Conservation (phyloP, 768 basidiomycete genomes). For the Podaxis sp. region DNA sequence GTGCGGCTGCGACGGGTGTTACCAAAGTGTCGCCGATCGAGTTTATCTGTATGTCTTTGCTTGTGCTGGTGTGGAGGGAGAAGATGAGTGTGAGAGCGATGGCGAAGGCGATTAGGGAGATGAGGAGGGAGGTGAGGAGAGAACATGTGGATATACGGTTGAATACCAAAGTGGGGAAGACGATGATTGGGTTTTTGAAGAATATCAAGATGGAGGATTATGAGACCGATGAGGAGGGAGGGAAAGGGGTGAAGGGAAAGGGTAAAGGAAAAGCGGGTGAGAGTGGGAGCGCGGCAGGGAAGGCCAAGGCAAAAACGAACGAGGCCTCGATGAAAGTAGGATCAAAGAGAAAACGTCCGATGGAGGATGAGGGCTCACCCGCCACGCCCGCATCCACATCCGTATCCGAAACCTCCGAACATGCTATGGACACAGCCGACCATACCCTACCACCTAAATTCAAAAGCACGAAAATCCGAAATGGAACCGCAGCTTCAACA, state of each 20-base stretch:
- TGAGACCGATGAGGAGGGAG: constrained; percentile 16
- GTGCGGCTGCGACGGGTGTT: constrained; percentile 1
- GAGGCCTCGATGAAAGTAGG: background rate
- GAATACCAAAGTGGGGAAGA: constrained; percentile 56
- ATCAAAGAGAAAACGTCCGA: constrained; percentile 1
- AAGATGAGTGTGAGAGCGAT: constrained; percentile 36
- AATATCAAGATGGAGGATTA: constrained; percentile 18
- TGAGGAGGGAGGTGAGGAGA: constrained; percentile 55
- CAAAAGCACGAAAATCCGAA: background rate
- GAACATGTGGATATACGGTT: constrained; percentile 64
- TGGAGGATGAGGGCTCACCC: background rate
- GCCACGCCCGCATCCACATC: background rate
- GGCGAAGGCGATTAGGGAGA: constrained; percentile 40
- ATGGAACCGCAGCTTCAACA: background rate
- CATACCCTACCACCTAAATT: background rate
- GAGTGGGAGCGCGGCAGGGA: constrained; percentile 11
- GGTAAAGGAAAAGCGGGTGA: background rate
- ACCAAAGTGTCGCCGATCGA: constrained; percentile 70
- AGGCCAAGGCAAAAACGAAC: constrained; percentile 5
- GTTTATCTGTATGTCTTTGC: constrained; percentile 53
- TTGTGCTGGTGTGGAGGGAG: constrained; percentile 52
- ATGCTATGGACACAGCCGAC: background rate
- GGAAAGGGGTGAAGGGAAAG: constrained; percentile 17
- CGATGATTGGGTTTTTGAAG: constrained; percentile 52
- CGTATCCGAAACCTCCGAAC: background rate